Evolutionary conservation across 129 eudicot genomes (phyloP).

Genomic region (Helianthus tuberosus): DNA sequence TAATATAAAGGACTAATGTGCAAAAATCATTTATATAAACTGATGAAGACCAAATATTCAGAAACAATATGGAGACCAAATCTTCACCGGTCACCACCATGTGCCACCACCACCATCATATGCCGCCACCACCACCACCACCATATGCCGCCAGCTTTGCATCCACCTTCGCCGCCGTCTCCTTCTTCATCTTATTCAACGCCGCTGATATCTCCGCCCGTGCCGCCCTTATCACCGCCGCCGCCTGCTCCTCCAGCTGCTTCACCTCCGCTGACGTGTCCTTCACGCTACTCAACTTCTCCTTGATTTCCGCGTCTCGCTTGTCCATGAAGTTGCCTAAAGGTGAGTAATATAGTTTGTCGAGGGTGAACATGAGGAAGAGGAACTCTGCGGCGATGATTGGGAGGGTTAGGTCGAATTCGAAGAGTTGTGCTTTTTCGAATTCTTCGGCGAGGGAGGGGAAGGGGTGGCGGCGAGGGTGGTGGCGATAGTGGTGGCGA

Average conservation of each 20-base stretch:
- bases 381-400: slow-evolving; percentile 75
- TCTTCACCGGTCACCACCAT: too few species aligned
- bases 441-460: slow-evolving; percentile 85
- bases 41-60: too few species aligned
- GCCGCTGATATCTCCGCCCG: slow-evolving; percentile 93
- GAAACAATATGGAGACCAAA: too few species aligned
- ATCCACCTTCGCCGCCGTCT: slow-evolving; percentile 78
- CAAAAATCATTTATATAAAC: too few species aligned
- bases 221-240: slow-evolving; percentile 92
- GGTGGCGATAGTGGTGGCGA: too few species aligned
- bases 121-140: too few species aligned
- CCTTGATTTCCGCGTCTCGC: slow-evolving; percentile 68
- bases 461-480: slow-evolving; percentile 47
- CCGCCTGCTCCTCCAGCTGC: slow-evolving; percentile 83
- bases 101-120: too few species aligned
- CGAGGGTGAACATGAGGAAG: slow-evolving; percentile 79
- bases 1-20: too few species aligned
- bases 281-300: slow-evolving; percentile 67
- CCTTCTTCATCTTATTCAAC: slow-evolving; percentile 85
- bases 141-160: slow-evolving; percentile 70
- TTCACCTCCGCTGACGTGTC: slow-evolving; percentile 79
- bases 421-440: slow-evolving; percentile 89
- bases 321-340: slow-evolving; percentile 86
- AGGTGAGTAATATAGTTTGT: slow-evolving; percentile 84
- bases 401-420: slow-evolving; percentile 90